These are phyloP conservation scores for Apiotrichum sp. DNA, from an alignment of 1,284 basidiomycete genomes.

Conservation along the genomic window DNA sequence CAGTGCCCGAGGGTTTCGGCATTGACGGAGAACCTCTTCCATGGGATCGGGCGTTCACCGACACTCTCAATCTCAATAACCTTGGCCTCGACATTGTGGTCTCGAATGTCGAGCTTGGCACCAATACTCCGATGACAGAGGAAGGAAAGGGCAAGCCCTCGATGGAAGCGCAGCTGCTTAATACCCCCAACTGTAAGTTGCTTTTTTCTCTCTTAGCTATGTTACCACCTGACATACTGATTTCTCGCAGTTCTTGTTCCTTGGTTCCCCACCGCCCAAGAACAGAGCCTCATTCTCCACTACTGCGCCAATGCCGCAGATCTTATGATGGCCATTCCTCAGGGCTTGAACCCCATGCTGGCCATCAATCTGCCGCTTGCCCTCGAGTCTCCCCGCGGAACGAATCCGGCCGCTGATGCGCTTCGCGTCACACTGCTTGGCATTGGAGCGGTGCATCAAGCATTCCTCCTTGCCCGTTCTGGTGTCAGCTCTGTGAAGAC, in stretches of 20 bases:
- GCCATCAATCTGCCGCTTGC: conserved; percentile 48
- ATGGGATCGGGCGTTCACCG: conserved; percentile 10
- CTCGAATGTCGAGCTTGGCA: not conserved
- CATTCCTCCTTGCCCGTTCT: conserved; percentile 44
- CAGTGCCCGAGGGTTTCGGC: conserved; percentile 13
- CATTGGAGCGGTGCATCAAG: conserved; percentile 48
- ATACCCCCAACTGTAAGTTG: conserved; percentile 4
- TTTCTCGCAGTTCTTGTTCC: conserved; percentile 25
- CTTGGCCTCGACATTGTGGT: not conserved
- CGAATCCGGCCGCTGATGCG: conserved; percentile 45
- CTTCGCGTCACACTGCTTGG: conserved; percentile 46
- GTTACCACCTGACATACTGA: not conserved
- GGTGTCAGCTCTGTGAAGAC: conserved; percentile 35
- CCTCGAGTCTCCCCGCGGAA: conserved; percentile 41
- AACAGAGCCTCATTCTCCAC: conserved; percentile 42
- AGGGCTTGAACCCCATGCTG: conserved; percentile 47
- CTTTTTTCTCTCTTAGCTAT: not conserved
- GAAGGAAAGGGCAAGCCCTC: not conserved
- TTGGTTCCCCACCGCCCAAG: conserved; percentile 45
- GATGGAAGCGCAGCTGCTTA: not conserved
- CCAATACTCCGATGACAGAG: not conserved
- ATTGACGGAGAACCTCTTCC: conserved; percentile 5
- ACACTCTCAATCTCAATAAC: not conserved
- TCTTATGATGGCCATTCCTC: conserved; percentile 49
- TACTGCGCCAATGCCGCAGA: conserved; percentile 46